Evolutionary conservation across 805 yeast species (phyloP).

Genomic region (Candida ovalis): DNA sequence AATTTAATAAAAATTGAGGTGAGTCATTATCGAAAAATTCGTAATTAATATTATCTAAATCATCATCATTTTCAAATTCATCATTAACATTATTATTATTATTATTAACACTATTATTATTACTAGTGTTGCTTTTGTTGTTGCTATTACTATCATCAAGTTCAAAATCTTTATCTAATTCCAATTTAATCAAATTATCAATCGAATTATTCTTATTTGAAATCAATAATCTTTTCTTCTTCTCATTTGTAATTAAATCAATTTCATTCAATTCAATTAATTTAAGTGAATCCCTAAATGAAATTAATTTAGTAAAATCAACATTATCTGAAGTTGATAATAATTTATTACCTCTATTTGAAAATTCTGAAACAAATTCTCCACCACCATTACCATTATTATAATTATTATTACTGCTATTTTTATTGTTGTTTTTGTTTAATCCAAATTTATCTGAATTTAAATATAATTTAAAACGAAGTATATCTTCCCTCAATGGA

Average conservation of each 20-base stretch:
- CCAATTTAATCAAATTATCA: constrained; percentile 23
- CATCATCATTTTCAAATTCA: constrained; percentile 24
- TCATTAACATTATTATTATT: constrained; percentile 1
- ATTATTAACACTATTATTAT: neutral
- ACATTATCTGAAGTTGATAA: constrained; percentile 22
- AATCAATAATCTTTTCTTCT: constrained; percentile 22
- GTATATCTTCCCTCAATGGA: constrained; percentile 20
- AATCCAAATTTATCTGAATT: constrained; percentile 12
- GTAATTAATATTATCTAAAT: constrained; percentile 4
- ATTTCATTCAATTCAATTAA: constrained; percentile 17
- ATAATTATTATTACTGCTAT: constrained; percentile 1
- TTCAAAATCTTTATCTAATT: constrained; percentile 27
- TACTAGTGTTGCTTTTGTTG: neutral
- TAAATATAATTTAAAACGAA: constrained; percentile 22
- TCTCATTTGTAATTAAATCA: constrained; percentile 15
- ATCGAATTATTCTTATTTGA: constrained; percentile 23
- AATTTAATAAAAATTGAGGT: constrained; percentile 42
- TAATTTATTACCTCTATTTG: constrained; percentile 33
- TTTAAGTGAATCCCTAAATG: constrained; percentile 20
- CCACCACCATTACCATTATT: no score
- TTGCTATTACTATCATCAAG: constrained; percentile 21
- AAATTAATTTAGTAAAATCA: constrained; percentile 21
- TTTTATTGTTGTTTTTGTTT: constrained; percentile 3
- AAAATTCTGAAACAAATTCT: constrained; percentile 15
- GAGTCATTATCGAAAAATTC: constrained; percentile 12